These are phyloP conservation scores for Penicillium sp. DNA, from an alignment of 2,329 filamentous ascomycete genomes.

Conservation along the genomic window DNA sequence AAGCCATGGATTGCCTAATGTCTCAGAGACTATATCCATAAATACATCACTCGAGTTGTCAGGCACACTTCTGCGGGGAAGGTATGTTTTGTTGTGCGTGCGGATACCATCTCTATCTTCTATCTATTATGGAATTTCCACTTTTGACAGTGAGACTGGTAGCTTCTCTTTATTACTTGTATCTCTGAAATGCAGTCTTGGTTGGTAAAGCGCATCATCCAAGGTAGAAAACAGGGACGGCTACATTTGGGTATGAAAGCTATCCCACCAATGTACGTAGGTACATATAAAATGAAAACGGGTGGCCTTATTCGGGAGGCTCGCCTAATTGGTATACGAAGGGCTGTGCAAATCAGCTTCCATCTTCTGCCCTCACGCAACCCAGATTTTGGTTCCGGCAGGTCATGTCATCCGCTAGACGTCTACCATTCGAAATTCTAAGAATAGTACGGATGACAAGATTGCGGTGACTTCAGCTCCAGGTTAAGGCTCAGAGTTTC, in stretches of 20 bases:
- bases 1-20: background rate
- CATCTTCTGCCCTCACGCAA: background rate
- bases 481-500: background rate
- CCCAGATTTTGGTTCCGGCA: background rate
- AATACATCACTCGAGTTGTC: background rate
- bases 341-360: background rate
- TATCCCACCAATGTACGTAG: background rate
- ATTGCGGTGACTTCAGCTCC: no score
- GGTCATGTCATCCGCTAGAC: background rate
- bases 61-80: background rate
- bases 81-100: no score
- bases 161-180: background rate
- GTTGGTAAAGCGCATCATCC: background rate
- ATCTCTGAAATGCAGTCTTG: background rate
- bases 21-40: background rate
- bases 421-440: background rate
- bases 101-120: background rate
- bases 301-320: background rate
- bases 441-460: background rate
- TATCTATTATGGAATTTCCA: background rate
- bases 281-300: background rate
- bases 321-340: slow-evolving; percentile 1
- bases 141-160: background rate
- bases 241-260: background rate
- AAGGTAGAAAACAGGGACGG: background rate